Base-by-base conservation (phyloP, 2,329 filamentous ascomycete genomes). In the Phyllosticta citriasiana region DNA sequence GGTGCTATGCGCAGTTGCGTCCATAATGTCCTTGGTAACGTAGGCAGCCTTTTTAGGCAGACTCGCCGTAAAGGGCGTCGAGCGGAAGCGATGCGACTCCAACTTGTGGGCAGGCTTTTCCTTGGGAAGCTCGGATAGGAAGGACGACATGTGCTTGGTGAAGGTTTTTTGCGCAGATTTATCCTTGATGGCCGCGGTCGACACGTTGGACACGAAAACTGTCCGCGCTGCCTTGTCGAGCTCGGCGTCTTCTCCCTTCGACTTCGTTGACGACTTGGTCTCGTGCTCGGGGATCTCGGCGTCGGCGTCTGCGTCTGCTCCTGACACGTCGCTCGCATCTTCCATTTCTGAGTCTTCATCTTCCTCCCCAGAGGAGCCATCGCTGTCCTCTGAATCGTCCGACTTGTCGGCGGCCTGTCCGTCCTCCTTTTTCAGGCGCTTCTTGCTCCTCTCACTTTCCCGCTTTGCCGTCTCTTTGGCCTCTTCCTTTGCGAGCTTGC, bases 31-130 rank as follows among this genome's bases (percentile, higher is more conserved):
- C 72, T 92, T 91, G 68, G 90, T 95, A 64, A 93, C 94, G 73
- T 86, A 97, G 25, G 94, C 89, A n/a, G 93, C 94, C 64, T 93
- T 89, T 77, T 96, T 97, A 57, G 94, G 94, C 61, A 97, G 82
- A 16, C 85, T 83, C 27, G 85, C 85, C 4, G 88, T 83, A 73
- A 95, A 97, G 2, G 94, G 89, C 14, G 91, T 90, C 7, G 93
- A 97, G 62, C 94, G 89, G 80, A 97, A 99, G 24, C 94, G 90
- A 63, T 99, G 81, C 2, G 92, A 96, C 72, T 96, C 89, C 53
- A 99, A 80, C 69, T 89, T 92, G 74, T 89, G 88, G 22, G 80
- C 77, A 12, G 76, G 72, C 22, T 77, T 78, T 52, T 75, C 72
- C 62, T 76, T 71, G 53, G 75, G 71, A 64, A 77, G 78, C 67